phyloP scores from a whole-genome alignment of 805 yeast species.

The Metschnikowia drakensbergensis region DNA sequence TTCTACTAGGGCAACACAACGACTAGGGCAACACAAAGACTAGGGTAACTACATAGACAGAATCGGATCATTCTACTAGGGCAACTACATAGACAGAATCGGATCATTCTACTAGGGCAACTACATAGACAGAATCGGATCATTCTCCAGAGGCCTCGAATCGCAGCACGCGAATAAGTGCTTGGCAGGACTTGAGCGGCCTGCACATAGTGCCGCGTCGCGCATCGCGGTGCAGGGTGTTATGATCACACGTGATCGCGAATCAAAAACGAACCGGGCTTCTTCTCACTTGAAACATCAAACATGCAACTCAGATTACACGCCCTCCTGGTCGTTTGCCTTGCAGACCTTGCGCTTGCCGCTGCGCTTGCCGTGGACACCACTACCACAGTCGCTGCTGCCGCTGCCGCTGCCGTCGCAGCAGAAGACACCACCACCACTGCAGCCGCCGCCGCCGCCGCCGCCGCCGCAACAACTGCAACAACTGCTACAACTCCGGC shows the following conservation, averaged over 20 bases:
- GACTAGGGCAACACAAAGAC: too few species aligned
- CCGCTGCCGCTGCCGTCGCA: constrained; percentile 19
- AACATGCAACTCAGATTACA: constrained; percentile 2
- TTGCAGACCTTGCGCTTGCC: constrained; percentile 13
- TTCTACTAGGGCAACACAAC: too few species aligned
- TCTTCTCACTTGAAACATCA: not conserved
- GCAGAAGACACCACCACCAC: constrained; percentile 17
- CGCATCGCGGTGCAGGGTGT: not conserved
- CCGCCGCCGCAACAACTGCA: constrained; percentile 14
- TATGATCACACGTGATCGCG: not conserved
- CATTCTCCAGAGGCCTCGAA: too few species aligned
- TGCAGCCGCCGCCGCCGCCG: constrained; percentile 18
- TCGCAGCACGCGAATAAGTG: too few species aligned
- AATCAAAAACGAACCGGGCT: not conserved
- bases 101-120: too few species aligned
- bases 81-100: too few species aligned
- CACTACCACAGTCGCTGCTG: constrained; percentile 17
- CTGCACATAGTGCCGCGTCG: not conserved
- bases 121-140: too few species aligned
- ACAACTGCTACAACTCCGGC: constrained; percentile 16
- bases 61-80: too few species aligned
- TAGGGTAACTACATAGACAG: too few species aligned
- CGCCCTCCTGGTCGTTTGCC: constrained; percentile 1
- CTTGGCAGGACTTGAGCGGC: not conserved
- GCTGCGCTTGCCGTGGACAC: constrained; percentile 18